These are phyloP conservation scores for Gymnopus androsaceus DNA, from an alignment of 1,284 basidiomycete genomes.

Conservation along the genomic window DNA sequence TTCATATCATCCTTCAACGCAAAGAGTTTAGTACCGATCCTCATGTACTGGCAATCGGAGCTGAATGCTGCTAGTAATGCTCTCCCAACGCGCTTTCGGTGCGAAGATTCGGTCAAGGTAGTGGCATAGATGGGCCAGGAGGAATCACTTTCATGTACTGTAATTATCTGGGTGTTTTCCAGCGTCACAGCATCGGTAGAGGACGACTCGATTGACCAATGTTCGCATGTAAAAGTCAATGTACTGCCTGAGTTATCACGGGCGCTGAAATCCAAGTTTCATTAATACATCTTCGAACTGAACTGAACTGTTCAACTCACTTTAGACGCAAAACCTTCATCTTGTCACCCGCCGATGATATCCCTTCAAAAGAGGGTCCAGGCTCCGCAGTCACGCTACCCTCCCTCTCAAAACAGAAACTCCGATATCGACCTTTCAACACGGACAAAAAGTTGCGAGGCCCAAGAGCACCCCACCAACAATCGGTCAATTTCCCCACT, in stretches of 20 bases:
- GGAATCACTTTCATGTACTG: background rate
- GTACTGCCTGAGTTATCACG: background rate
- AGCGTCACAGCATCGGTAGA: background rate
- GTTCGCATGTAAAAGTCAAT: constrained; percentile 11
- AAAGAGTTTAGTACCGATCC: constrained; percentile 28
- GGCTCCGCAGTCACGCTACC: background rate
- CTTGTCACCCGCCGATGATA: constrained; percentile 12
- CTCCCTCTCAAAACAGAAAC: constrained; percentile 20
- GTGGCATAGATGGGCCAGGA: constrained; percentile 19
- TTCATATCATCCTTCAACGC: constrained; percentile 13
- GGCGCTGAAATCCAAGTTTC: background rate
- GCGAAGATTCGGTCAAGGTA: background rate
- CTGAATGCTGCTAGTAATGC: constrained; percentile 22
- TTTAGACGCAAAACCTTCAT: constrained; percentile 16
- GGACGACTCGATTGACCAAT: constrained; percentile 1
- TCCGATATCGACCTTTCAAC: constrained; percentile 20
- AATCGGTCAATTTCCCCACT: constrained; percentile 26
- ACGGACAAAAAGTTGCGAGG: constrained; percentile 24
- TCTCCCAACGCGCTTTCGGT: background rate
- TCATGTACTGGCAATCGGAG: constrained; percentile 21
- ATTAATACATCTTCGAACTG: background rate
- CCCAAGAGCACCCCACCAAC: constrained; percentile 28
- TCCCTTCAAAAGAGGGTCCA: constrained; percentile 19
- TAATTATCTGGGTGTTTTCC: constrained; percentile 8
- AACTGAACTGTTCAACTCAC: constrained; percentile 14